Evolutionary conservation across 2,329 filamentous ascomycete species (phyloP).

Genomic region (Neophaeococcomyces mojaviensis): DNA sequence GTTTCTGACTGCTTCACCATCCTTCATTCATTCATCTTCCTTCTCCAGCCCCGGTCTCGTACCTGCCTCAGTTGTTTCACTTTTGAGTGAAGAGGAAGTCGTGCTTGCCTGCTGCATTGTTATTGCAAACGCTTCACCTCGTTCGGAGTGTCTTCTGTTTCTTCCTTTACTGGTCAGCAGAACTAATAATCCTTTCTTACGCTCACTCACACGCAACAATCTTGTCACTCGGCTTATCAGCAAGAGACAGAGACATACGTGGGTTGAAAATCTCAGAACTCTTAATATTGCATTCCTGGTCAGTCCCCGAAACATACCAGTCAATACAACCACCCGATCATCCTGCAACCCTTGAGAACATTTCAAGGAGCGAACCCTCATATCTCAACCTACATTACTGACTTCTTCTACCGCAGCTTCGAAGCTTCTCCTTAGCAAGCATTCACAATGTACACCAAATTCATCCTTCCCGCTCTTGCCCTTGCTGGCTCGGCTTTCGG

Average conservation of each 20-base stretch:
- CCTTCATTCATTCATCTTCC: slow-evolving; percentile 18
- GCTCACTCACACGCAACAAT: slow-evolving; percentile 5
- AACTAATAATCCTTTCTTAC: slow-evolving; percentile 8
- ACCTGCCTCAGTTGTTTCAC: slow-evolving; percentile 15
- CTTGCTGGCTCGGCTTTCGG: slow-evolving; percentile 46
- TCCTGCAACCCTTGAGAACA: neutral
- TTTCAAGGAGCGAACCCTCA: slow-evolving; percentile 1
- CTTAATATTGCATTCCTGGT: slow-evolving; percentile 25
- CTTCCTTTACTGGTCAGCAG: slow-evolving; percentile 9
- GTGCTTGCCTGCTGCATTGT: slow-evolving; percentile 18
- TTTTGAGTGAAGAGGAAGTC: slow-evolving; percentile 16
- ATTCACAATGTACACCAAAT: slow-evolving; percentile 38
- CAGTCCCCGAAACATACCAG: slow-evolving; percentile 8
- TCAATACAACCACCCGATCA: neutral
- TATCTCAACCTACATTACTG: slow-evolving; percentile 12
- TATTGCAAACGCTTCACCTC: slow-evolving; percentile 19
- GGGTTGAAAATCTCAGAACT: slow-evolving; percentile 3
- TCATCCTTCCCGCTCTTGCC: slow-evolving; percentile 50
- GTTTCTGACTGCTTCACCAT: slow-evolving; percentile 29
- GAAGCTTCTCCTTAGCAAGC: slow-evolving; percentile 13
- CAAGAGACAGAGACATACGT: slow-evolving; percentile 3
- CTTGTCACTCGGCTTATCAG: slow-evolving; percentile 2
- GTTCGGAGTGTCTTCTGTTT: slow-evolving; percentile 19
- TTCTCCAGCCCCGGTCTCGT: slow-evolving; percentile 25
- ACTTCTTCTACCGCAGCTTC: slow-evolving; percentile 13